Conservation (phyloP, 805 yeast species). For the Cyberlindnera amylophila region DNA sequence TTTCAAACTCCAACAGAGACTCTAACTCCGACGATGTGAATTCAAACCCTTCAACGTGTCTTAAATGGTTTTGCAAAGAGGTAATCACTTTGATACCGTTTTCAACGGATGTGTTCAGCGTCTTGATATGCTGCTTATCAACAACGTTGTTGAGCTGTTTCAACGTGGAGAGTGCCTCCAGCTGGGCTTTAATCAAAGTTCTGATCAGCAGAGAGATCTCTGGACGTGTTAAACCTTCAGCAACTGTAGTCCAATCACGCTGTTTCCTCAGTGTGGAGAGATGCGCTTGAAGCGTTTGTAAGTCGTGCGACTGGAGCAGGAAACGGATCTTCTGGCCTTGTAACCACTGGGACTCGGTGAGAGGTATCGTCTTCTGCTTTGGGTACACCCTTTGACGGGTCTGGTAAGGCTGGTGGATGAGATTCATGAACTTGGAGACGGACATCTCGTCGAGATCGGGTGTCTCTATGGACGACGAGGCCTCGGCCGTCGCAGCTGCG, state of each 20-base stretch:
- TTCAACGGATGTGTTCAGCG: background rate
- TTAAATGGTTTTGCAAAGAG: conserved; percentile 3
- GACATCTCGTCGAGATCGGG: conserved; percentile 1
- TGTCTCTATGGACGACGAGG: conserved; percentile 1
- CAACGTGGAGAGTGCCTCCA: background rate
- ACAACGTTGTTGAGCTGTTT: conserved; percentile 4
- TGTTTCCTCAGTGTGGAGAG: conserved; percentile 1
- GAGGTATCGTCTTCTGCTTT: background rate
- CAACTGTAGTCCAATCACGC: conserved; percentile 4
- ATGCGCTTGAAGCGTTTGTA: background rate
- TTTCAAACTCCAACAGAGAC: conserved; percentile 1
- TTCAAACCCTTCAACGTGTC: conserved; percentile 2
- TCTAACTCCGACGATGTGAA: conserved; percentile 12
- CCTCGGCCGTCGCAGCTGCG: background rate
- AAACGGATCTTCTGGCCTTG: conserved; percentile 1
- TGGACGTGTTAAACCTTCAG: conserved; percentile 7
- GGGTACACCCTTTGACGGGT: background rate
- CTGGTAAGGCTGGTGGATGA: conserved; percentile 5
- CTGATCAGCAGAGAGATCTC: conserved; percentile 15
- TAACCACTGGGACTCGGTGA: background rate
- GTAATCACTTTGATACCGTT: background rate
- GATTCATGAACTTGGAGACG: conserved; percentile 2
- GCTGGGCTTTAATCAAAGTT: conserved; percentile 5
- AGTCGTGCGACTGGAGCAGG: conserved; percentile 3
- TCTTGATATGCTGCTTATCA: background rate